A percentile compares a stretch with the other conserved stretches of the same genome.
These are phyloP conservation scores for Penicillium sp. DNA, from an alignment of 2,329 filamentous ascomycete genomes.

Conservation along the genomic window DNA sequence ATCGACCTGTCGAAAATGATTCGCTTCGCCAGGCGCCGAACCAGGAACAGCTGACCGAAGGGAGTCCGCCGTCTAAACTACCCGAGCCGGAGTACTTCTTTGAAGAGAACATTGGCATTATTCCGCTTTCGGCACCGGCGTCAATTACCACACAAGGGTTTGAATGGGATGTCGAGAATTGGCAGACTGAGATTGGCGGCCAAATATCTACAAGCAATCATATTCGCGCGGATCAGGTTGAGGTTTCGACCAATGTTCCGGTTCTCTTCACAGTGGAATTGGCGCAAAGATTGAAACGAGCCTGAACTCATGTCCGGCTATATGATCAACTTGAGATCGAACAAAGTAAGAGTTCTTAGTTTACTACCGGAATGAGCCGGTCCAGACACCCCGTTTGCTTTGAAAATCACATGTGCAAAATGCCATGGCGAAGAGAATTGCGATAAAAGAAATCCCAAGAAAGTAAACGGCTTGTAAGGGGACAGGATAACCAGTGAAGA, in stretches of 20 bases:
- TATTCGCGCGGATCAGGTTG: slow-evolving; percentile 55
- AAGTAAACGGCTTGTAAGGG: too few species aligned
- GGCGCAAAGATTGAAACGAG: slow-evolving; percentile 32
- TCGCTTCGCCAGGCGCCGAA: not conserved
- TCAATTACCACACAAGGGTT: slow-evolving; percentile 73
- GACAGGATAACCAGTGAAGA: too few species aligned
- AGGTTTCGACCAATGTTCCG: slow-evolving; percentile 56
- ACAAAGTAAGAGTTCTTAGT: slow-evolving; percentile 1
- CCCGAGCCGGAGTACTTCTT: slow-evolving; percentile 45
- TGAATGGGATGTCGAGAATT: slow-evolving; percentile 83
- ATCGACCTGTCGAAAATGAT: slow-evolving; percentile 9
- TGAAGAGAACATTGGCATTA: slow-evolving; percentile 74
- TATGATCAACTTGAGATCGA: not conserved
- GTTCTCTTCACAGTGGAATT: slow-evolving; percentile 72
- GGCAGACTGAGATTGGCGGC: slow-evolving; percentile 70
- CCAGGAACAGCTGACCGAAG: not conserved
- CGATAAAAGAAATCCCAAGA: too few species aligned
- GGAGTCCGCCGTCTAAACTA: not conserved
- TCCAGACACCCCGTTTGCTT: too few species aligned
- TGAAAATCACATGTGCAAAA: too few species aligned
- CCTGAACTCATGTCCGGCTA: not conserved
- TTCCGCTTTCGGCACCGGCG: slow-evolving; percentile 74
- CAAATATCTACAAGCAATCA: slow-evolving; percentile 77
- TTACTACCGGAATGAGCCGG: slow-evolving; percentile 1
- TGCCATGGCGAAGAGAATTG: too few species aligned